Percentiles rank a stretch among this genome's conserved stretches.
These are phyloP conservation scores for Vigna hirtella DNA, from an alignment of 306 rosid species.

Conservation along the genomic window DNA sequence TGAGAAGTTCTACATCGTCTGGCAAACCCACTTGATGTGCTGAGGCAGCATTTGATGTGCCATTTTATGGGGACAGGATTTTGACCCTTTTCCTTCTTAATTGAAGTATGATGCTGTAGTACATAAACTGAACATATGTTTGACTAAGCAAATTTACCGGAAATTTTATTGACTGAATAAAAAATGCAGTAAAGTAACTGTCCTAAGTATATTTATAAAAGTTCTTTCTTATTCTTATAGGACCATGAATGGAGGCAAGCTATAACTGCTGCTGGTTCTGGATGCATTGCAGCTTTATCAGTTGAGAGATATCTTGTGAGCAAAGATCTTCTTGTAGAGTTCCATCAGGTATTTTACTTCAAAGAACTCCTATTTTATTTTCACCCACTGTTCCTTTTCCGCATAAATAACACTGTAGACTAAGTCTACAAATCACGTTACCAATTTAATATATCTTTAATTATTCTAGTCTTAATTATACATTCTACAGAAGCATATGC, in stretches of 20 bases:
- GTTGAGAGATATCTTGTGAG: slow-evolving; percentile 95
- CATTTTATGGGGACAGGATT: slow-evolving; percentile 2
- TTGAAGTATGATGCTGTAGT: slow-evolving; percentile 4
- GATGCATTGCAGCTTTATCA: slow-evolving; percentile 93
- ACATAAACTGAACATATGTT: background rate
- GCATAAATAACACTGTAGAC: slow-evolving; percentile 3
- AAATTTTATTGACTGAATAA: slow-evolving; percentile 32
- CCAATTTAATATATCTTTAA: slow-evolving; percentile 21
- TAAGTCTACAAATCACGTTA: slow-evolving; percentile 23
- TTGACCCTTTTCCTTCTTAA: slow-evolving; percentile 13
- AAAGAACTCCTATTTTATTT: slow-evolving; percentile 23
- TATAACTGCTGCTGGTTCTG: slow-evolving; percentile 96
- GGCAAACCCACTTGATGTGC: background rate
- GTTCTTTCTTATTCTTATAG: slow-evolving; percentile 47
- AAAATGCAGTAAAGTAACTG: background rate
- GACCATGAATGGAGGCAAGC: slow-evolving; percentile 99
- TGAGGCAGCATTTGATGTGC: slow-evolving; percentile 25
- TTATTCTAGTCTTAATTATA: slow-evolving; percentile 10
- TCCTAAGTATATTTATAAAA: slow-evolving; percentile 16
- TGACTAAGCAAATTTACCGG: slow-evolving; percentile 6
- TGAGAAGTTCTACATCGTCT: too few relatives aligned
- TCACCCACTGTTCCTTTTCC: slow-evolving; percentile 34
- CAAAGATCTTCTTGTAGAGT: slow-evolving; percentile 79
- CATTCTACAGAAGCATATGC: background rate
- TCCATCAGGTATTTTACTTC: slow-evolving; percentile 83